phyloP scores from a whole-genome alignment of 805 yeast genomes.

The Lipomyces yamanashiensis region DNA sequence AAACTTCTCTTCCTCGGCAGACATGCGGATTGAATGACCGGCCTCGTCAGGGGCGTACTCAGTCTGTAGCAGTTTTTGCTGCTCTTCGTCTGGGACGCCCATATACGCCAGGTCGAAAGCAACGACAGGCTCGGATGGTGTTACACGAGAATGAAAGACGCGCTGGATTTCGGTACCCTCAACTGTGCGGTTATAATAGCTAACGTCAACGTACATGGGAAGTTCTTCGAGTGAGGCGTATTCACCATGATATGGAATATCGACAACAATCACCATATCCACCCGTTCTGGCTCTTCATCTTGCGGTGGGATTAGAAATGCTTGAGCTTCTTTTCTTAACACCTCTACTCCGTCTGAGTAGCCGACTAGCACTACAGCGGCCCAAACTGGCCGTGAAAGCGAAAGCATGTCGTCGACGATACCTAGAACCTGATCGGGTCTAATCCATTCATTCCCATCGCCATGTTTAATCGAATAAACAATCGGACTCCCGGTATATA shows the following conservation, averaged over 20 bases:
- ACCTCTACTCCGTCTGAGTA: conserved; percentile 7
- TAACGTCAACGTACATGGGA: conserved; percentile 15
- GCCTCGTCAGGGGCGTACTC: conserved; percentile 6
- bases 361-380: conserved; percentile 9
- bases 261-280: conserved; percentile 17
- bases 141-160: conserved; percentile 14
- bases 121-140: neutral
- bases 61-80: neutral
- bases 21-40: conserved; percentile 13
- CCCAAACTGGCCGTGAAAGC: conserved; percentile 14
- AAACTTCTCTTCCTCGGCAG: conserved; percentile 10
- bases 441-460: conserved; percentile 13
- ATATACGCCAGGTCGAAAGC: conserved; percentile 12
- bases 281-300: conserved; percentile 11
- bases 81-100: conserved; percentile 6
- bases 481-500: conserved; percentile 15
- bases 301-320: conserved; percentile 12
- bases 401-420: conserved; percentile 18
- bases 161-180: neutral
- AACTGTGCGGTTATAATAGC: conserved; percentile 6
- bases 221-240: conserved; percentile 8
- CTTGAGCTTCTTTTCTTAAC: neutral
- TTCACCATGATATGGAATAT: conserved; percentile 14
- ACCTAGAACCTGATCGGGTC: conserved; percentile 16
- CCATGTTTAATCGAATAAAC: conserved; percentile 12